Evolutionary conservation across 352 stramenopile genomes (phyloP), one percentile per base, ranked within the genome.

Genomic region (Thalassiosira oceanica): DNA sequence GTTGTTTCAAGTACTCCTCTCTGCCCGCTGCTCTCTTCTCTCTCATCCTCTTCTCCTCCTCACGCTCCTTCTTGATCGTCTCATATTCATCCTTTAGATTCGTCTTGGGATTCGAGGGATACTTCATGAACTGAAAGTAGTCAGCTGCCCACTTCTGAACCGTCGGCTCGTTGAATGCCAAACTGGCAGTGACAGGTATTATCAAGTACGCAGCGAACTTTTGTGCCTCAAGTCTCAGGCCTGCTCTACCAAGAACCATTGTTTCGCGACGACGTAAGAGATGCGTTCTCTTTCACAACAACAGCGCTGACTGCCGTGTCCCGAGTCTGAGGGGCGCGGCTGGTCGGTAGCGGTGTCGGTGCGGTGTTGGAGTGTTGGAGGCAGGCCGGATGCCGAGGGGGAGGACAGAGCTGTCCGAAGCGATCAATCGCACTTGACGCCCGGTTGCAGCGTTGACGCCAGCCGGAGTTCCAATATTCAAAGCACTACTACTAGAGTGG

Each of bases 71-170:
- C 15, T 60, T 43, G 15, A 85, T 45, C 42, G 79, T 27, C 51
- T 86, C 61, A 61, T 86, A 86, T 56, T 90, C 72, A 46, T 88
- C 64, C 44, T 76, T 84, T 15, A 90, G 46, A 61, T 86, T 84
- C 0, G 71, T 87, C 39, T 86, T 87, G 1, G 80, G 80, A 80
- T 88, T 88, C 7, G 78, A 70, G 7, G 83, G 83, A 74, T 90
- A 90, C 51, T 86, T 85, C 36, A 90, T 77, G 50, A 85, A 90
- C 70, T 88, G 74, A 62, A 83, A 90, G 35, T 90, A 90, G 52
- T 90, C 83, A 15, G 80, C 83, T n/a, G 60, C 71, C 41, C 75
- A 80, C 62, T 65, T 61, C 57, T 87, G 78, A 1, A 80, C 52
- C 7, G 70, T 45, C 7, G 84, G 84, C 65, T 89, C 61, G 44